Evolutionary conservation across 2,329 filamentous ascomycete genomes (phyloP).

Genomic region (Sporothrix brunneoviolacea): DNA sequence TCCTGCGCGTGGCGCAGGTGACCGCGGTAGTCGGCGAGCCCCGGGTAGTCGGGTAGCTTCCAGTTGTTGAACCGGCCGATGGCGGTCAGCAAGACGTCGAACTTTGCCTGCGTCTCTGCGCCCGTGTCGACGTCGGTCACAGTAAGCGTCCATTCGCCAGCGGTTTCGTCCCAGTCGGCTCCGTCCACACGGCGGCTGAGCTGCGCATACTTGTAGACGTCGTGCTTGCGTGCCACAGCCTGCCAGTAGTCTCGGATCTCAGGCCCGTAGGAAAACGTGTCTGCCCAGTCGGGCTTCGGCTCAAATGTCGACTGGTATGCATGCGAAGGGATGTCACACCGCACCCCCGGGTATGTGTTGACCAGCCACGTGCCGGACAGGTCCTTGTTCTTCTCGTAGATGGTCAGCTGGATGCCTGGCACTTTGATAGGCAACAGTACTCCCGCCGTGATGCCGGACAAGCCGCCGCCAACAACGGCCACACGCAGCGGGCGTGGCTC

Average conservation of each 20-base stretch:
- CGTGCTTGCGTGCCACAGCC: constrained; percentile 53
- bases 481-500: constrained; percentile 44
- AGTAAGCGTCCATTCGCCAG: constrained; percentile 50
- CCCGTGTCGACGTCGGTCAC: constrained; percentile 33
- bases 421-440: constrained; percentile 62
- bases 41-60: constrained; percentile 46
- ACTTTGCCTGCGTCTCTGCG: constrained; percentile 33
- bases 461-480: constrained; percentile 57
- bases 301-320: constrained; percentile 64
- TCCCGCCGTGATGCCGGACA: constrained; percentile 58
- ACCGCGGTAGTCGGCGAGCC: constrained; percentile 45
- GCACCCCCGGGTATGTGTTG: constrained; percentile 26
- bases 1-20: constrained; percentile 47
- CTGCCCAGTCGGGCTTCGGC: constrained; percentile 62
- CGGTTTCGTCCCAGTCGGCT: constrained; percentile 47
- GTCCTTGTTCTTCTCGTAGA: constrained; percentile 62
- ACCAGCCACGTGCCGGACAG: constrained; percentile 36
- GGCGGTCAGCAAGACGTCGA: constrained; percentile 57
- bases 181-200: constrained; percentile 49
- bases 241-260: constrained; percentile 67
- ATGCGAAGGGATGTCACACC: constrained; percentile 63
- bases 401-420: constrained; percentile 56
- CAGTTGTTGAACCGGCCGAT: constrained; percentile 54
- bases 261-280: constrained; percentile 58
- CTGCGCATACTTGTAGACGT: constrained; percentile 53